Evolutionary conservation across 1,284 basidiomycete species (phyloP), one percentile per base, ranked within the genome.

Genomic region (Bondarzewia mesenterica): DNA sequence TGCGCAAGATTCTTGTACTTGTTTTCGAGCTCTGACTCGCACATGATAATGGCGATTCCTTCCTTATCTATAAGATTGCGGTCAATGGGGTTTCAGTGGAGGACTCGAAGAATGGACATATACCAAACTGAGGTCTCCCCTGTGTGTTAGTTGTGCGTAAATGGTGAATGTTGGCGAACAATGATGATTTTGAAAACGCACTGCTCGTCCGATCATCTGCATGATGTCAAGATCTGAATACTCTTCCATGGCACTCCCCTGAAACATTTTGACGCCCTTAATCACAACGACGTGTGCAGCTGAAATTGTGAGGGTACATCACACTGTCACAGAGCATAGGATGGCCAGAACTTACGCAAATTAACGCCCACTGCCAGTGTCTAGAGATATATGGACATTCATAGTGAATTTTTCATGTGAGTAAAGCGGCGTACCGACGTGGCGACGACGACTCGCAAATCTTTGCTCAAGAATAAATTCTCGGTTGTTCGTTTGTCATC

Each of bases 101-200:
- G n/a, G 21, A 2, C 20, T 5, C 4, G 5, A 8, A 25, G 10
- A 25, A 21, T 26, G 18, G 22, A 20, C 18, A 7, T 21, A 27
- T 59, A 81, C 91, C 93, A 60, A 90, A 98, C 64, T 97, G 93
- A 14, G 95, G 94, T 18, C 95, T 77, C 5, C 94, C 95, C 73
- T 96, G 68, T n/a, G 36, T 23, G 4, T 32, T 37, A 37, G 10
- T 21, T 27, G 16, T 26, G 41, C 44, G 49, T 20, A 37, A 2
- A 54, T 29, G 23, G 22, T 14, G 45, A 35, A 18, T 36, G n/a
- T n/a, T n/a, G 29, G 16, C 20, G 23, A 5, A 22, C 5, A 45
- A 25, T 25, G 21, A 27, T 16, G 8, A 23, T 25, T 18, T 29
- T 23, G 26, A 43, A 27, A 16, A 43, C 18, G 26, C 60, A 88